Percentiles rank a stretch among this genome's conserved stretches.
Conservation (phyloP, 148 eudicot genomes). For the Cornus controversa region DNA sequence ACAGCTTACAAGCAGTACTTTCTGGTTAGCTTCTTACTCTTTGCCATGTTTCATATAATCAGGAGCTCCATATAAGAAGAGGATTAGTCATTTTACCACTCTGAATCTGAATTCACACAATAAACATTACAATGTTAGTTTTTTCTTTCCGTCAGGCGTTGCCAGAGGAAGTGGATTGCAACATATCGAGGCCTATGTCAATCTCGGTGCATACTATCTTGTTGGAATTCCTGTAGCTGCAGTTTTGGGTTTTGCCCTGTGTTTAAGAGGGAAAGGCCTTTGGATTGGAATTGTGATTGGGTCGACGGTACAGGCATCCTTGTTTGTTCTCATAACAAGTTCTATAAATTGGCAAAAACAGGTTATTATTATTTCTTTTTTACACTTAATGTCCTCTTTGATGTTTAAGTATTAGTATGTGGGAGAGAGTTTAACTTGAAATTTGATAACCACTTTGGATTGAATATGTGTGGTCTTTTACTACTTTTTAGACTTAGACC, state of each 20-base stretch:
- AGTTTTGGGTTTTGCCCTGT: conserved; percentile 24
- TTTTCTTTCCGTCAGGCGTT: conserved; percentile 25
- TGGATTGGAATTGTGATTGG: conserved; percentile 38
- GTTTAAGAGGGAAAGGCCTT: conserved; percentile 34
- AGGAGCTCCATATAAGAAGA: no score
- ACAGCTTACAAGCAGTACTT: no score
- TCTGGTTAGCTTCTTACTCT: no score
- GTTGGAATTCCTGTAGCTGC: conserved; percentile 35
- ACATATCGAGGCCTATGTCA: conserved; percentile 37
- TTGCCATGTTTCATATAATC: no score
- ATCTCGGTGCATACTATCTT: conserved; percentile 42
- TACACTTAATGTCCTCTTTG: not conserved
- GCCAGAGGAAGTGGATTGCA: conserved; percentile 53
- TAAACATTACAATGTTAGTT: no score
- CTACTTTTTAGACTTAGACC: no score
- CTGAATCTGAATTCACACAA: no score
- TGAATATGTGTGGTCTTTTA: no score
- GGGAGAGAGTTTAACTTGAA: not conserved
- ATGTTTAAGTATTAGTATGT: not conserved
- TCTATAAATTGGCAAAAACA: conserved; percentile 35
- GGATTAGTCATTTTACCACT: no score
- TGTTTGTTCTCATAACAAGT: conserved; percentile 15
- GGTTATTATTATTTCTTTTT: conserved; percentile 17
- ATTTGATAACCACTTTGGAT: not conserved
- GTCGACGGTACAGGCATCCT: conserved; percentile 16